Conservation (phyloP, 805 yeast species). For the Spencermartinsiella europaea region DNA sequence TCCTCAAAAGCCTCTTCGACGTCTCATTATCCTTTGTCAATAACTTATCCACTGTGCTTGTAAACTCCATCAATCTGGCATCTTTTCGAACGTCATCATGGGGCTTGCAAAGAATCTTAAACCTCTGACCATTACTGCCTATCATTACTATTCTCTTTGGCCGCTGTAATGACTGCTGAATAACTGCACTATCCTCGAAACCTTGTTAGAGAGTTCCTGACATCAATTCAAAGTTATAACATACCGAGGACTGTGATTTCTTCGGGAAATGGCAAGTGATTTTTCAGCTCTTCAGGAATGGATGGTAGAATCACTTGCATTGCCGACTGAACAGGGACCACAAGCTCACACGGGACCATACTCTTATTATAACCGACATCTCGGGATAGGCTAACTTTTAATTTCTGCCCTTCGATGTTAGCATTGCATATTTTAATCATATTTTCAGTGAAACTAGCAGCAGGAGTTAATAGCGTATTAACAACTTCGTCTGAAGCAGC, state of each 20-base stretch:
- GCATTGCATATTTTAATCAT: conserved; percentile 17
- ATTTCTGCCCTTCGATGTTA: conserved; percentile 8
- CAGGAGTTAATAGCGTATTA: conserved; percentile 10
- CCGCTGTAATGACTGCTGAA: conserved; percentile 77
- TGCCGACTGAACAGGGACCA: conserved; percentile 68
- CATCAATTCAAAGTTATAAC: conserved; percentile 16
- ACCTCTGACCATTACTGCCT: conserved; percentile 74
- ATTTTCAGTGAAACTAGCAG: conserved; percentile 15
- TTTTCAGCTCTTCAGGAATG: conserved; percentile 38
- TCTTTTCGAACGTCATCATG: conserved; percentile 93
- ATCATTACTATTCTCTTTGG: conserved; percentile 72
- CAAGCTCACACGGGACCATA: conserved; percentile 47
- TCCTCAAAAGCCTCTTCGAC: conserved; percentile 60
- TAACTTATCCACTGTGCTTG: conserved; percentile 76
- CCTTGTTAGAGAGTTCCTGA: conserved; percentile 32
- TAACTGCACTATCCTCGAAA: conserved; percentile 54
- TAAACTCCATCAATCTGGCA: conserved; percentile 88
- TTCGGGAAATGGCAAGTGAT: conserved; percentile 40
- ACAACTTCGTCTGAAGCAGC: conserved; percentile 22
- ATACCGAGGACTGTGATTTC: conserved; percentile 31
- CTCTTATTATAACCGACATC: conserved; percentile 37
- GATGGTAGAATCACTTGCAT: conserved; percentile 63
- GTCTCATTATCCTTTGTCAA: conserved; percentile 65
- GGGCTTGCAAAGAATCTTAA: conserved; percentile 74
- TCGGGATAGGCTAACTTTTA: conserved; percentile 5